Evolutionary conservation across 2,329 filamentous ascomycete species (phyloP), one percentile per base, ranked within the genome.

Genomic region (Trichothecium roseum): DNA sequence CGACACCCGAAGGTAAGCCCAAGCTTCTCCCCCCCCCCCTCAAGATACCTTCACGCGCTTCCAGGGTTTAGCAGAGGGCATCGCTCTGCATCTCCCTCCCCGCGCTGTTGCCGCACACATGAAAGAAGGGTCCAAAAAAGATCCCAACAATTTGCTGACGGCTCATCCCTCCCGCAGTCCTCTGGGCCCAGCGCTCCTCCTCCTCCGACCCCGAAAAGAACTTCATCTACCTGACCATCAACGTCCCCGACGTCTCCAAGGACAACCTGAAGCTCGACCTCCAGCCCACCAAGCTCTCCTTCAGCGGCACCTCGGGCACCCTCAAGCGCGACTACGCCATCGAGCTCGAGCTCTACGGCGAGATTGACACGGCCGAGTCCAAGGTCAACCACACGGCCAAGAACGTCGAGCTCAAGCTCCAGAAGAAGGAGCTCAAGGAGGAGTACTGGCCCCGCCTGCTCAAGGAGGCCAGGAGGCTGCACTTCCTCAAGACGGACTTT

Each of bases 401-500:
- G 63, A 87, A 87, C 54, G 71, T 95, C 48, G 83, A 94, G 69
- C 63, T 96, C 51, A 84, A 94, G 59, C 74, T 98, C 60, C 78
- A 85, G 64, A 98, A 98, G 84, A 95, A 95, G 80, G 87, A 94
- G 56, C 73, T 91, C 46, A 84, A 87, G 64, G 78, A 86, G 54
- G 86, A 91, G 64, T 96, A 81, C 76, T 98, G 91, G 91, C 88
- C 88, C 44, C 79, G 91, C 45, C 74, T 98, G 53, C 73, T 95
- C 58, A 95, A 95, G 79, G 84, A 89, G 41, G 62, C 69, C 48
- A 81, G 85, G 73, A 94, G 86, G 71, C 67, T 84, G 37, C 91
- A 96, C 68, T 98, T 87, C 76, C 66, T 98, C 54, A 94, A 94
- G 81, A 96, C 91, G 45, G 83, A 98, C 68, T 98, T 98, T 52